phyloP scores from a whole-genome alignment of 768 basidiomycete species.

The Suillus discolor region DNA sequence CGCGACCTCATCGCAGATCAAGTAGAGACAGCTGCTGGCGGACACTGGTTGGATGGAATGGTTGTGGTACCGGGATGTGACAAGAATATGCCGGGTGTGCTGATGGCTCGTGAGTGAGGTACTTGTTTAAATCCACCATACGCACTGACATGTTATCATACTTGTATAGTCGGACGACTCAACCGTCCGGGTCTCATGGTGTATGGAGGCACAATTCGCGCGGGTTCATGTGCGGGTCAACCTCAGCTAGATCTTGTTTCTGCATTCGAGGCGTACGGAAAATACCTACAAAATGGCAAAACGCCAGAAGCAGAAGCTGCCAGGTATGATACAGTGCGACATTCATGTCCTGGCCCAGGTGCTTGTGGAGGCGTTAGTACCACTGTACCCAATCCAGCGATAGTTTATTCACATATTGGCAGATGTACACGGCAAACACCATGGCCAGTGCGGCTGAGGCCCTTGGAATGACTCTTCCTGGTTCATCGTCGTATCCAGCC shows the following conservation, averaged over 20 bases:
- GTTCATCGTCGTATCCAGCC: slow-evolving; percentile 97
- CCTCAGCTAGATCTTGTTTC: slow-evolving; percentile 94
- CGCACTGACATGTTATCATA: slow-evolving; percentile 8
- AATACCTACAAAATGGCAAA: slow-evolving; percentile 88
- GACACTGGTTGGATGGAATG: slow-evolving; percentile 98
- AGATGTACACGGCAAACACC: slow-evolving; percentile 99
- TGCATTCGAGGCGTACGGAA: slow-evolving; percentile 97
- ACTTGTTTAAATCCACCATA: not conserved
- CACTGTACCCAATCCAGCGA: slow-evolving; percentile 1
- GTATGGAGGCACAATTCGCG: slow-evolving; percentile 93
- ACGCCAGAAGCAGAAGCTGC: slow-evolving; percentile 80
- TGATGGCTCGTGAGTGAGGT: slow-evolving; percentile 83
- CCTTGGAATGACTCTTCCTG: slow-evolving; percentile 94
- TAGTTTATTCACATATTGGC: slow-evolving; percentile 11
- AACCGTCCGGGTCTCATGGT: slow-evolving; percentile 98
- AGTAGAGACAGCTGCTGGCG: slow-evolving; percentile 94
- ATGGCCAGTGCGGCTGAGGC: slow-evolving; percentile 97
- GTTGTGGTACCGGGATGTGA: slow-evolving; percentile 97
- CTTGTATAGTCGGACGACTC: slow-evolving; percentile 76
- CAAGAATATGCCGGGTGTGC: slow-evolving; percentile 99
- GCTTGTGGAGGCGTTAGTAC: slow-evolving; percentile 92
- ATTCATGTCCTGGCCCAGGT: slow-evolving; percentile 97
- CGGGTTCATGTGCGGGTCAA: slow-evolving; percentile 87
- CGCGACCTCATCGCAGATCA: slow-evolving; percentile 97
- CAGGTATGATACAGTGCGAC: slow-evolving; percentile 84